Conservation (phyloP, 495 filamentous ascomycete species). For the Tricharina praecox region DNA sequence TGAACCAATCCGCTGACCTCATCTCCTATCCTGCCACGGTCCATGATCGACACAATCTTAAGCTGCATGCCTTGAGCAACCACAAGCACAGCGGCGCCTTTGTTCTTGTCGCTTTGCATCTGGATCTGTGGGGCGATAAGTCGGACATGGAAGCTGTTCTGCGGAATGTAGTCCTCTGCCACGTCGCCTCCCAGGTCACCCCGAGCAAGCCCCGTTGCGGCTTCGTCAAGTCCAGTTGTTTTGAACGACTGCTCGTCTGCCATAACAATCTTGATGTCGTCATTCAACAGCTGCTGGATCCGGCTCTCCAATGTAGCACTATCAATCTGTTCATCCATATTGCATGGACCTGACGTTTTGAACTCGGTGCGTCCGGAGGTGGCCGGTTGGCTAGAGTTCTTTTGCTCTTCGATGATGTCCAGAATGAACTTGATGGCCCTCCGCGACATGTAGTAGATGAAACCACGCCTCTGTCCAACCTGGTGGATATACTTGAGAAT, state of each 20-base stretch:
- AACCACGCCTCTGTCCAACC: slow-evolving; percentile 85
- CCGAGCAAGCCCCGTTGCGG: slow-evolving; percentile 28
- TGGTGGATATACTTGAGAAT: slow-evolving; percentile 95
- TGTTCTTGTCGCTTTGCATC: slow-evolving; percentile 93
- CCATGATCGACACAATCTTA: slow-evolving; percentile 93
- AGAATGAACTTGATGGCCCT: slow-evolving; percentile 94
- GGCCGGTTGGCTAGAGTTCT: slow-evolving; percentile 36
- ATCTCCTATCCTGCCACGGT: slow-evolving; percentile 79
- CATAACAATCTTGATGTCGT: slow-evolving; percentile 67
- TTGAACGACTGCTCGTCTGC: slow-evolving; percentile 39
- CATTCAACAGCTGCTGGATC: slow-evolving; percentile 71
- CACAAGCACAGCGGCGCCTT: slow-evolving; percentile 78
- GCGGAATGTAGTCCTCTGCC: slow-evolving; percentile 74
- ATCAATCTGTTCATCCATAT: slow-evolving; percentile 39
- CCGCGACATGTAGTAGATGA: slow-evolving; percentile 93
- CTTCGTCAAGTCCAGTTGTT: slow-evolving; percentile 18
- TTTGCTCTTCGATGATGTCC: slow-evolving; percentile 89
- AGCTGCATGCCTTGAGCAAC: slow-evolving; percentile 93
- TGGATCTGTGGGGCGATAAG: slow-evolving; percentile 95
- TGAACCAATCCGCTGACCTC: slow-evolving; percentile 90
- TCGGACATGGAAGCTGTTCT: slow-evolving; percentile 85
- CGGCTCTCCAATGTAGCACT: slow-evolving; percentile 35
- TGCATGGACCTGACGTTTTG: slow-evolving; percentile 28
- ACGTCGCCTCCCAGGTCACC: slow-evolving; percentile 57
- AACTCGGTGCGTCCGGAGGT: slow-evolving; percentile 11